Percentiles rank a stretch among this genome's conserved stretches.
These are phyloP conservation scores for Nemania sp. DNA, from an alignment of 2,329 filamentous ascomycete species.

Conservation along the genomic window DNA sequence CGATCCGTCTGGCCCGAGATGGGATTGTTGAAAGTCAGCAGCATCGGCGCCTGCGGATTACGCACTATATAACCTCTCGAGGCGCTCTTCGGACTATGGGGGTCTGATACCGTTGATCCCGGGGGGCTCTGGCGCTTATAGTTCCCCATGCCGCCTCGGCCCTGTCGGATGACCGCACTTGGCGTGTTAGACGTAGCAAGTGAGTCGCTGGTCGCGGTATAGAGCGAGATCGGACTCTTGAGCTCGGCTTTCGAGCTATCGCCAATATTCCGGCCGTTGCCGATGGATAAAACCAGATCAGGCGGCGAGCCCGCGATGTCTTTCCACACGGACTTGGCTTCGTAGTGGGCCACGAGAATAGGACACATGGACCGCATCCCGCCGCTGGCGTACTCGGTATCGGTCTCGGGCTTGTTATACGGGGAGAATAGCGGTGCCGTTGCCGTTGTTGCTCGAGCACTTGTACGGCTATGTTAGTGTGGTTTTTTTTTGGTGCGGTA, in stretches of 20 bases:
- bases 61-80: slow-evolving; percentile 38
- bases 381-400: slow-evolving; percentile 34
- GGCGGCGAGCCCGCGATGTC: slow-evolving; percentile 33
- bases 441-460: slow-evolving; percentile 40
- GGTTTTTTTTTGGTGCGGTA: background rate
- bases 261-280: slow-evolving; percentile 39
- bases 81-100: slow-evolving; percentile 14
- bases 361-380: slow-evolving; percentile 36
- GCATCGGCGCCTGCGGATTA: slow-evolving; percentile 39
- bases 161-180: slow-evolving; percentile 37
- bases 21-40: slow-evolving; percentile 39
- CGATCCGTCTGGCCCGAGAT: slow-evolving; percentile 35
- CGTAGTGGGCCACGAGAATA: slow-evolving; percentile 35
- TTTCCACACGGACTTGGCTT: slow-evolving; percentile 38
- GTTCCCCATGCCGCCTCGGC: slow-evolving; percentile 39
- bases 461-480: slow-evolving; percentile 16
- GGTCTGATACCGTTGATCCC: slow-evolving; percentile 3
- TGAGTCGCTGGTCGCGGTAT: slow-evolving; percentile 33
- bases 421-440: slow-evolving; percentile 40
- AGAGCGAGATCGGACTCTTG: slow-evolving; percentile 21
- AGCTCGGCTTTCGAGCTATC: slow-evolving; percentile 30
- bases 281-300: slow-evolving; percentile 40
- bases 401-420: slow-evolving; percentile 37
- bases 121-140: slow-evolving; percentile 35
- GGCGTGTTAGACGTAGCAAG: slow-evolving; percentile 19